These are phyloP conservation scores for Mycena pura DNA, from an alignment of 768 basidiomycete species.

Conservation along the genomic window DNA sequence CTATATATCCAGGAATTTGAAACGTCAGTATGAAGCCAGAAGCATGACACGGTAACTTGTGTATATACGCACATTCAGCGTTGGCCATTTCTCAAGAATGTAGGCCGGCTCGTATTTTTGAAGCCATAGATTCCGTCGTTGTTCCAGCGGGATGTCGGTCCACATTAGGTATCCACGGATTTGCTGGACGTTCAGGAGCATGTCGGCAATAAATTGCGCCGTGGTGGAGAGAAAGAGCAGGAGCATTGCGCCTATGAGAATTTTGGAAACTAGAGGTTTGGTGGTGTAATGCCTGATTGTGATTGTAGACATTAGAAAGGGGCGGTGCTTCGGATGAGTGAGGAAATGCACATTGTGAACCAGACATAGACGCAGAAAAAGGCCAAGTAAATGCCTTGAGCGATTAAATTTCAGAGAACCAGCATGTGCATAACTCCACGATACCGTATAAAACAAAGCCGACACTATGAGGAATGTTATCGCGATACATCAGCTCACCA, in stretches of 20 bases:
- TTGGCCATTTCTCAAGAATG: neutral
- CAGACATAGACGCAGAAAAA: conserved; percentile 3
- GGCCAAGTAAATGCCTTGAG: conserved; percentile 15
- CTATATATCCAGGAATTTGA: neutral
- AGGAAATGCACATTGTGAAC: conserved; percentile 1
- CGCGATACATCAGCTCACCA: conserved; percentile 4
- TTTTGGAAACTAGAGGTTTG: neutral
- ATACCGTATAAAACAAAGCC: conserved; percentile 10
- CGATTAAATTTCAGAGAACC: neutral
- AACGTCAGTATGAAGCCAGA: neutral
- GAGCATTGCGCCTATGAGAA: conserved; percentile 8
- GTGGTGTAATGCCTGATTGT: neutral
- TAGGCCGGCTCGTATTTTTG: neutral
- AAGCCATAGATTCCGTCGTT: neutral
- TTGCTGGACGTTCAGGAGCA: neutral
- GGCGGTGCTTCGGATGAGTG: neutral
- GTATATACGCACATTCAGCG: conserved; percentile 2
- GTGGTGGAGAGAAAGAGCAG: conserved; percentile 21
- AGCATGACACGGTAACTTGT: neutral
- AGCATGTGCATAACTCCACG: neutral
- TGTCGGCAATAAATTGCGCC: conserved; percentile 5
- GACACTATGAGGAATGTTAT: conserved; percentile 3
- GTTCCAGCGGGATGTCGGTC: neutral
- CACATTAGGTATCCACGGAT: conserved; percentile 4
- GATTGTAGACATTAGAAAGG: neutral